These are phyloP conservation scores for Pachysolen tannophilus DNA, from an alignment of 805 yeast genomes.

Conservation along the genomic window DNA sequence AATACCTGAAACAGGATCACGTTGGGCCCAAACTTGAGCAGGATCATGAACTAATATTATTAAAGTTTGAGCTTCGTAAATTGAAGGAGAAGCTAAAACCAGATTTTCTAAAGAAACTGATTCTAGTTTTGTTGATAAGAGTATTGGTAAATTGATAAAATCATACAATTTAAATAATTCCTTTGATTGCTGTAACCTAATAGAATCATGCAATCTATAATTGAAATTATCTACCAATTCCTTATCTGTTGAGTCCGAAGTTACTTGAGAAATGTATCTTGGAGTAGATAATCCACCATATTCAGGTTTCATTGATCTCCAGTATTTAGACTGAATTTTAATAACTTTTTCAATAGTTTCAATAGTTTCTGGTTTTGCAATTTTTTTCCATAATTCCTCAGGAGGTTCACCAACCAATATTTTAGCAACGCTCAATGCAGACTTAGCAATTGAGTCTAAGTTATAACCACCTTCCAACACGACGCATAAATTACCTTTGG, in stretches of 20 bases:
- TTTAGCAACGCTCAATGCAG: slow-evolving; percentile 89
- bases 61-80: slow-evolving; percentile 56
- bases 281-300: slow-evolving; percentile 24
- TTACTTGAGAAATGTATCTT: slow-evolving; percentile 22
- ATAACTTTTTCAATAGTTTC: slow-evolving; percentile 77
- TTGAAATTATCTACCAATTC: slow-evolving; percentile 29
- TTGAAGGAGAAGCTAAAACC: slow-evolving; percentile 62
- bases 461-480: slow-evolving; percentile 96
- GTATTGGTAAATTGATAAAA: slow-evolving; percentile 64
- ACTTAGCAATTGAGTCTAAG: slow-evolving; percentile 79
- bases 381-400: slow-evolving; percentile 53
- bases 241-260: slow-evolving; percentile 10
- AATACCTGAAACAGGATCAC: slow-evolving; percentile 72
- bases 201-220: slow-evolving; percentile 57
- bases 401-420: slow-evolving; percentile 95
- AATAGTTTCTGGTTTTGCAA: slow-evolving; percentile 72
- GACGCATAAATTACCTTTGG: slow-evolving; percentile 83
- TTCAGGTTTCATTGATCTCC: slow-evolving; percentile 81
- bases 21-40: slow-evolving; percentile 84
- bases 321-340: slow-evolving; percentile 72
- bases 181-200: slow-evolving; percentile 62
- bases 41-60: slow-evolving; percentile 81
- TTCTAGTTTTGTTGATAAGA: slow-evolving; percentile 25
- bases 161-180: slow-evolving; percentile 44
- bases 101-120: slow-evolving; percentile 53